Conservation (phyloP, 1,139 yeast genomes). For the Geotrichum klebahnii region DNA sequence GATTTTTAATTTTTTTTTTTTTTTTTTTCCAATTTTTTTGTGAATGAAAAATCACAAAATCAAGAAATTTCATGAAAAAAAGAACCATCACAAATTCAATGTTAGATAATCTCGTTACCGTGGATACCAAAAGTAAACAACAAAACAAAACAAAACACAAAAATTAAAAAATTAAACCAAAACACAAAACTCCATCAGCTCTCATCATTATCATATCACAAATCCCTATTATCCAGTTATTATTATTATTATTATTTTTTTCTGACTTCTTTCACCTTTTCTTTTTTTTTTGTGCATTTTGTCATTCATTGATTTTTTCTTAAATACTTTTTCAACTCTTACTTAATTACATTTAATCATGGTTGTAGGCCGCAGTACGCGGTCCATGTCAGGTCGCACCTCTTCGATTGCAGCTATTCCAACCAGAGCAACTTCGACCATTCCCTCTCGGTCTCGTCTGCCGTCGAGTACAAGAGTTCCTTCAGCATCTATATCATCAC, state of each 20-base stretch:
- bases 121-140: constrained; percentile 1
- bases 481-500: neutral
- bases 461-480: neutral
- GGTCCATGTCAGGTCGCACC: constrained; percentile 7
- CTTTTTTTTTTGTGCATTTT: neutral
- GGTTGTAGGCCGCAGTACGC: constrained; percentile 3
- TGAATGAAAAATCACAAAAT: too few species aligned
- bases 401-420: neutral
- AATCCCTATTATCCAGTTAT: too few species aligned
- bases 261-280: too few species aligned
- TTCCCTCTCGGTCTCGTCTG: neutral
- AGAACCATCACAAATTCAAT: neutral
- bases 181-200: neutral
- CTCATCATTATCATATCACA: too few species aligned
- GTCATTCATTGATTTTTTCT: neutral
- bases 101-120: neutral
- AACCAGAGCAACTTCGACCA: neutral
- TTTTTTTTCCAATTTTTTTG: too few species aligned
- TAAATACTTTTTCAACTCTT: neutral
- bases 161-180: neutral
- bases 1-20: too few species aligned
- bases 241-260: too few species aligned
- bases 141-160: neutral
- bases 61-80: too few species aligned
- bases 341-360: neutral